Base-by-base conservation (phyloP, 768 basidiomycete genomes). In the Pholiota molesta region DNA sequence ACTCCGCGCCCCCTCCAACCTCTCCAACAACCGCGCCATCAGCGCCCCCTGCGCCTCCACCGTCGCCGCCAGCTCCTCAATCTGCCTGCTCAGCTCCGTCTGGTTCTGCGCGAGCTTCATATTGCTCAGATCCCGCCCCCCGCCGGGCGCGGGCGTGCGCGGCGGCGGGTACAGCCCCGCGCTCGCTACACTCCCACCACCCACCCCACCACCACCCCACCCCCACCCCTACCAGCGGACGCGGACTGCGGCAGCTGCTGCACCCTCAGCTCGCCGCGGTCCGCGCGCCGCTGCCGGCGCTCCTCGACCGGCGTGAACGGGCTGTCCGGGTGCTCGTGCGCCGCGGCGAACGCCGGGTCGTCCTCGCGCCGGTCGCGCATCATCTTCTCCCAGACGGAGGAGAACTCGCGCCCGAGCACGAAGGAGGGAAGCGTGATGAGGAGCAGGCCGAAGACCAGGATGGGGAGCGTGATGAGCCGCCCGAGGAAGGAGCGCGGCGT, bases 391-490 rank as follows among this genome's bases (percentile, higher is more conserved):
- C 94, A 97, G 1, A 95, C 92, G 13, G 89, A 78, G 62, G 92
- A 93, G 72, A 97, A 97, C 71, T 97, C 94, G 39, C 94, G 78
- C 0, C 95, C 95, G 14, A 97, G 85, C 1, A 97, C 95, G 69
- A 97, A 97, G 68, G 88, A 91, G 7, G 95, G 95, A 5, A 97
- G 81, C 0, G 95, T 95, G 69, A 97, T 95, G 44, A 96, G 81
- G 0, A 97, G 81, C 10, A 97, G 80, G 2, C 95, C 95, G 66
- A 93, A 96, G 13, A 93, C 83, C 52, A 97, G 86, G 19, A 97
- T 83, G 0, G 95, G 95, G 0, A 96, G 77, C 0, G 95, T 94
- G 66, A 97, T 79, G 37, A 96, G 78, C 2, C 93, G 88, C 0
- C 95, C 95, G n/a, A 96, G 79, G 73, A 91, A 88, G 1, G 93